phyloP scores from a whole-genome alignment of 768 basidiomycete species.

The Tephrocybe sp. region DNA sequence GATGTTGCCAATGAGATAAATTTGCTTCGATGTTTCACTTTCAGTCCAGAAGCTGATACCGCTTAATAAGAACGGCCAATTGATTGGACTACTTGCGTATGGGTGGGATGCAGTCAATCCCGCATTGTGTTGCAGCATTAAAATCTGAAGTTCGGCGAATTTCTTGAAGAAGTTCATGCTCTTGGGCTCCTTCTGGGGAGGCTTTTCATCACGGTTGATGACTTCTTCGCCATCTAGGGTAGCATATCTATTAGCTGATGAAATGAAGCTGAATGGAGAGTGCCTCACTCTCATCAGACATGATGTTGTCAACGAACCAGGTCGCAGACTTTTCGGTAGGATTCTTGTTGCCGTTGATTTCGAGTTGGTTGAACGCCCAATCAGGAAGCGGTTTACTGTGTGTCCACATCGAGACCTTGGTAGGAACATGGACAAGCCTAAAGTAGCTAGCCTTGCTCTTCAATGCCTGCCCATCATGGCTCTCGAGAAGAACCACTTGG shows the following conservation, averaged over 20 bases:
- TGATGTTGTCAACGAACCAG: constrained; percentile 87
- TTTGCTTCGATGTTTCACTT: constrained; percentile 80
- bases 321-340: constrained; percentile 74
- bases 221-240: constrained; percentile 52
- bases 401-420: constrained; percentile 94
- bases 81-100: constrained; percentile 92
- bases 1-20: constrained; percentile 94
- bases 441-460: constrained; percentile 95
- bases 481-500: constrained; percentile 69
- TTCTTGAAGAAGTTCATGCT: constrained; percentile 91
- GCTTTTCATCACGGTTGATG: constrained; percentile 47
- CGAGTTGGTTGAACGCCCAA: constrained; percentile 97
- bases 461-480: constrained; percentile 77
- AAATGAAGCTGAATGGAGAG: background rate
- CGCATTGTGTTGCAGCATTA: constrained; percentile 99
- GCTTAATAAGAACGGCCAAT: constrained; percentile 95
- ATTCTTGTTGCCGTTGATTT: constrained; percentile 97
- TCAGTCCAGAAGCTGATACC: constrained; percentile 99
- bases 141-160: constrained; percentile 86
- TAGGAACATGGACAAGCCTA: constrained; percentile 83
- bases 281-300: constrained; percentile 66
- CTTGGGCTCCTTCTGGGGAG: constrained; percentile 67
- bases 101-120: constrained; percentile 97
- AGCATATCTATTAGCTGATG: constrained; percentile 9
- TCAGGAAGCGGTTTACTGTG: constrained; percentile 83